Evolutionary conservation across 2,329 filamentous ascomycete species (phyloP).

Genomic region (Coniochaeta sp.): DNA sequence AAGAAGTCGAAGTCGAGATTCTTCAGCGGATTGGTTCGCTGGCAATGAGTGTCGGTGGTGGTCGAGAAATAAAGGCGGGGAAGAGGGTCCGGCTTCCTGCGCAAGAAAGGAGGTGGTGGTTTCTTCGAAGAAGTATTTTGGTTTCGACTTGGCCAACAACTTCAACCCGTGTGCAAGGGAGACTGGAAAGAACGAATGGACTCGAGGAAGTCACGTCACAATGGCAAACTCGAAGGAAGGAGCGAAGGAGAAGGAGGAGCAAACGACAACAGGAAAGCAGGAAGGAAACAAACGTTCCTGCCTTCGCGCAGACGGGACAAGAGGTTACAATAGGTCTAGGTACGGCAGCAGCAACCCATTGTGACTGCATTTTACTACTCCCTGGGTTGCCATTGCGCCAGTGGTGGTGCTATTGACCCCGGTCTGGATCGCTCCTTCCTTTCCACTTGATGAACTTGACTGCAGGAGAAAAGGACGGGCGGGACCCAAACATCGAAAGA

Average conservation of each 20-base stretch:
- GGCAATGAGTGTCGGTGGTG: not conserved
- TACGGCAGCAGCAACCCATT: not conserved
- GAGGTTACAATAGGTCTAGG: not conserved
- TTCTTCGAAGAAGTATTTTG: not conserved
- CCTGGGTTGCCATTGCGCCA: too few species aligned
- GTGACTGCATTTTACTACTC: too few species aligned
- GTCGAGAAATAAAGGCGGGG: not conserved
- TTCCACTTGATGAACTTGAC: not conserved
- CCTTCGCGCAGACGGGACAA: not conserved
- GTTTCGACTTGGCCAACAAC: not conserved
- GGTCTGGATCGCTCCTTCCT: not conserved
- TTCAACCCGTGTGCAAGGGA: not conserved
- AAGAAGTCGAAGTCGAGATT: too few species aligned
- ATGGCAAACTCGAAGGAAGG: not conserved
- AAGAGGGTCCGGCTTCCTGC: slow-evolving; percentile 2
- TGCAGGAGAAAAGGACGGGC: not conserved
- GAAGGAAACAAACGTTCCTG: not conserved
- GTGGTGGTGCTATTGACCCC: too few species aligned
- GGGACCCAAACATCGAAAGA: not conserved
- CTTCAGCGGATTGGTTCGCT: too few species aligned
- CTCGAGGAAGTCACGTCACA: not conserved
- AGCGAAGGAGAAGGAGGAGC: too few species aligned
- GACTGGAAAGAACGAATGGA: not conserved
- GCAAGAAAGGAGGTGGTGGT: not conserved
- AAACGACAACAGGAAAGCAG: too few species aligned